Conservation (phyloP, 441 rosid species). For the Aleurites moluccanus region DNA sequence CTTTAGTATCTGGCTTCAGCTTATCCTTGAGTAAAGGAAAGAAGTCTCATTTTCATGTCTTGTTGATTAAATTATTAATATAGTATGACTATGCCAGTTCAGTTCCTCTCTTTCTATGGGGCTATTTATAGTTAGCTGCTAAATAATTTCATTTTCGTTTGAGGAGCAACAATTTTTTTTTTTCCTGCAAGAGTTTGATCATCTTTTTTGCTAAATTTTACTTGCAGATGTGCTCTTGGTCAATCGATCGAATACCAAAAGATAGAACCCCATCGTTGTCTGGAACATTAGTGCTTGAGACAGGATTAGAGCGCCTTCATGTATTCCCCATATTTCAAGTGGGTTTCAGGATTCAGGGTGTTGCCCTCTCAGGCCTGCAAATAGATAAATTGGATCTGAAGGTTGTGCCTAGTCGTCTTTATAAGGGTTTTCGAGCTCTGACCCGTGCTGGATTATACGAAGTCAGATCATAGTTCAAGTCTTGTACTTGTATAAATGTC, state of each 20-base stretch:
- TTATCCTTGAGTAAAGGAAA: not conserved
- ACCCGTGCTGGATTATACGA: constrained; percentile 77
- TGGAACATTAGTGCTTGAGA: constrained; percentile 62
- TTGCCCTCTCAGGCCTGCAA: constrained; percentile 86
- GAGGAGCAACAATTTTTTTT: not conserved
- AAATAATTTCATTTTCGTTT: not conserved
- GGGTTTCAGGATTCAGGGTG: constrained; percentile 80
- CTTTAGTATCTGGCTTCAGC: not conserved
- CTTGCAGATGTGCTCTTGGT: constrained; percentile 80
- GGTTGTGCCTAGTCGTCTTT: constrained; percentile 64
- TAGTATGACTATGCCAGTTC: not conserved
- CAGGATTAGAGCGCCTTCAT: constrained; percentile 66
- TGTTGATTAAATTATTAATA: not conserved
- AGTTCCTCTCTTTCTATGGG: not conserved
- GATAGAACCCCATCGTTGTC: constrained; percentile 83
- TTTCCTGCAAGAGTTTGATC: constrained; percentile 7
- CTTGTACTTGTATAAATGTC: constrained; percentile 4
- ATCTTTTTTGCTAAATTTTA: constrained; percentile 10
- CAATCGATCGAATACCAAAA: constrained; percentile 80
- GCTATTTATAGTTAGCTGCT: not conserved
- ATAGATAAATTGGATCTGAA: constrained; percentile 75
- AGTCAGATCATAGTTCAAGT: constrained; percentile 56
- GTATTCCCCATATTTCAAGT: constrained; percentile 56
- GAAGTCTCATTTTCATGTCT: not conserved
- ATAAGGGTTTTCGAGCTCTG: constrained; percentile 88